Base-by-base conservation (phyloP, 2,329 filamentous ascomycete genomes). In the Diaporthe sp. region DNA sequence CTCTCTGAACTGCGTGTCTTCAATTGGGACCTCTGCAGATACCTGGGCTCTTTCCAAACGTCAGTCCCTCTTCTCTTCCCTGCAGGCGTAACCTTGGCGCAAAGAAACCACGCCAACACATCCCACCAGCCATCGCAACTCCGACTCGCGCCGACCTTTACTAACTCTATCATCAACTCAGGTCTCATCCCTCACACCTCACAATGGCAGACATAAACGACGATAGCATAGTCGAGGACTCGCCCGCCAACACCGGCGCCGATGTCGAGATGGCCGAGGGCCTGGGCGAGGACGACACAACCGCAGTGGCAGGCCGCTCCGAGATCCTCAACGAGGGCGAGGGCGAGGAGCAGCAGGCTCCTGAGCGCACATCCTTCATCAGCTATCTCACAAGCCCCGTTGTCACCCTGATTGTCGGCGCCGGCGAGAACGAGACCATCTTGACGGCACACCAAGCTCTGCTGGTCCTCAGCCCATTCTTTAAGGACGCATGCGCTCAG, bases 371-470 rank as follows among this genome's bases (percentile, higher is more conserved):
- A 8, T 85, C 84, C 49, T 92, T 91, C 79, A 83, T 89, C 68
- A 88, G 86, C 80, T 94, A 93, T 79, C 87, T 95, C 31, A 89
- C 87, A 77, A 95, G 92, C 77, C 93, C 94, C 0, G 87, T 95
- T 15, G 90, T 95, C 44, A 91, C 91, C 22, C 84, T 95, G 39
- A 81, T 92, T n/a, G 87, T 95, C 28, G 93, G 93, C 17, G 84
- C 85, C 65, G 92, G 88, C 74, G 90, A 91, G 6, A 83, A 85
- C 2, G 88, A 90, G 79, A 92, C 91, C 13, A 87, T 92, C 44
- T 89, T 98, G 75, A 92, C 91, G 34, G 95, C 95, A 9, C 96
- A 98, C 83, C 93, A 98, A 85, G 92, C 88, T 4, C 89, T 98
- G 37, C 88, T 98, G 49, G 81, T 86, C 15, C 89, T 92, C 82